Conservation (phyloP, 1,139 yeast genomes). For the Lodderomyces oxycetoniae region DNA sequence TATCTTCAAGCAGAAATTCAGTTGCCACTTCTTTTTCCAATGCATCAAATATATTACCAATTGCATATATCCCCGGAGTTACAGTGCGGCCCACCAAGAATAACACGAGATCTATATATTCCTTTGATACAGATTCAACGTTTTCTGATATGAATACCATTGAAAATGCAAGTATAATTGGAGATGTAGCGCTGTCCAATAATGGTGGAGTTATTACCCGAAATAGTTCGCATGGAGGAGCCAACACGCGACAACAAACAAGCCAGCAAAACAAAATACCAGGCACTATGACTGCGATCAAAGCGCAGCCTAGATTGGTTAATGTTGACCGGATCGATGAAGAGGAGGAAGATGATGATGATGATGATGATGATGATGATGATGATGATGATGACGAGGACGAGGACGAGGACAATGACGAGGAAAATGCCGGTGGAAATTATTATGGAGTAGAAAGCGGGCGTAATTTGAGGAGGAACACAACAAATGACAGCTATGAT, state of each 20-base stretch:
- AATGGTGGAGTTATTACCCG: not conserved
- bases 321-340: constrained; percentile 51
- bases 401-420: constrained; percentile 21
- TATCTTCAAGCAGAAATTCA: constrained; percentile 29
- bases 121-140: constrained; percentile 47
- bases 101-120: constrained; percentile 44
- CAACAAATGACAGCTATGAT: constrained; percentile 17
- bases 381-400: constrained; percentile 13
- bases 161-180: constrained; percentile 53
- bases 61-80: constrained; percentile 92
- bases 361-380: constrained; percentile 19
- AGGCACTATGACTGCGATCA: constrained; percentile 60
- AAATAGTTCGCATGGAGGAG: not conserved
- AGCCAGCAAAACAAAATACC: constrained; percentile 2
- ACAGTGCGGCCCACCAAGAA: constrained; percentile 56
- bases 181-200: constrained; percentile 36
- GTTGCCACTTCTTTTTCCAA: constrained; percentile 62
- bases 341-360: constrained; percentile 43
- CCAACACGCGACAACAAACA: not conserved
- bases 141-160: constrained; percentile 49
- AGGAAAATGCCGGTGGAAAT: constrained; percentile 11
- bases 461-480: not conserved
- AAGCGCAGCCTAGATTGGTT: constrained; percentile 65
- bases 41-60: constrained; percentile 87
- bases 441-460: not conserved